A percentile compares a stretch with the other conserved stretches of the same genome.
These are phyloP conservation scores for Crithidia expoeki DNA, from an alignment of 208 protist genomes.

Conservation along the genomic window DNA sequence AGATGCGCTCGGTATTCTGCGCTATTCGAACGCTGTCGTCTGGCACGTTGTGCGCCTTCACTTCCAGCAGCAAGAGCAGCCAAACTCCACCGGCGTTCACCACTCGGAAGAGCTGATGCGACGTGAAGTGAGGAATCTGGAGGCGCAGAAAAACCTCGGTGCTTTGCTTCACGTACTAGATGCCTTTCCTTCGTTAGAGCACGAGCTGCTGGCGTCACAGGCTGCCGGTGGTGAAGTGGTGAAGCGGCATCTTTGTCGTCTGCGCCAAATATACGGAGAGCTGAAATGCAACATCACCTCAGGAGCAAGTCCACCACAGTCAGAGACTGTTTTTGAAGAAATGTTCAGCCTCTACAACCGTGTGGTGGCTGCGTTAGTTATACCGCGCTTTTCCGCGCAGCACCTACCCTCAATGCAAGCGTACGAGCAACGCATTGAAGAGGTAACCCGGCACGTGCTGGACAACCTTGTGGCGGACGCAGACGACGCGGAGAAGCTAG, in stretches of 20 bases:
- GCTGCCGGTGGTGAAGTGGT: conserved; percentile 20
- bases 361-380: conserved; percentile 36
- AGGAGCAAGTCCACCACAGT: neutral
- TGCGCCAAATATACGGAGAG: conserved; percentile 20
- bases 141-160: conserved; percentile 20
- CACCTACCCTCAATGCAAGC: conserved; percentile 28
- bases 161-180: conserved; percentile 24
- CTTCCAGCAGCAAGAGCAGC: neutral
- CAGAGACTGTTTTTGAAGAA: conserved; percentile 4
- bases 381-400: conserved; percentile 20
- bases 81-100: neutral
- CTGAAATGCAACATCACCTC: neutral
- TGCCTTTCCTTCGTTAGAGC: conserved; percentile 1
- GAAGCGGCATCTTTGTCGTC: conserved; percentile 22
- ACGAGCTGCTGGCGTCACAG: conserved; percentile 15
- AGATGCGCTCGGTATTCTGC: conserved; percentile 21
- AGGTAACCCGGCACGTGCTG: conserved; percentile 18
- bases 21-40: conserved; percentile 20
- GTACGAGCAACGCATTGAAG: conserved; percentile 17
- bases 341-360: conserved; percentile 39
- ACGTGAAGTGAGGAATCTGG: conserved; percentile 7
- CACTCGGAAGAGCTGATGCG: neutral
- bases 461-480: conserved; percentile 13
- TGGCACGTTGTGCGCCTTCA: conserved; percentile 17
- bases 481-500: conserved; percentile 3